Evolutionary conservation across 257 asterid genomes (phyloP).

Genomic region (Haberlea rhodopensis): DNA sequence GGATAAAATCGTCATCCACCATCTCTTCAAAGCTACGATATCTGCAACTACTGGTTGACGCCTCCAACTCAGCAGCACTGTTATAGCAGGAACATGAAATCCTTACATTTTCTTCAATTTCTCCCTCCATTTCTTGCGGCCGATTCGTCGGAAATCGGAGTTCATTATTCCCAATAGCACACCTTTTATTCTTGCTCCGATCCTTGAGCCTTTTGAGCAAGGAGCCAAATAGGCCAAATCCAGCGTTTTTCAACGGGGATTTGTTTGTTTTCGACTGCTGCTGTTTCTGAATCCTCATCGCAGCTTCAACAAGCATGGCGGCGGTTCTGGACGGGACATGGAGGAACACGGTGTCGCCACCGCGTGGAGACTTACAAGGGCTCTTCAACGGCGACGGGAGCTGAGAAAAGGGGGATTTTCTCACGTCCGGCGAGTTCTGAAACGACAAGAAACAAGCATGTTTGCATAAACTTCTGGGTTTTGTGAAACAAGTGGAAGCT

Average conservation of each 20-base stretch:
- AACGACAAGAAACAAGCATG: conserved; percentile 64
- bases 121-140: neutral
- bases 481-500: conserved; percentile 19
- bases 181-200: conserved; percentile 46
- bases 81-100: conserved; percentile 37
- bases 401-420: conserved; percentile 50
- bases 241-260: conserved; percentile 31
- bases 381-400: conserved; percentile 53
- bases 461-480: conserved; percentile 37
- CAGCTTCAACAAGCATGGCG: conserved; percentile 72
- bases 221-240: conserved; percentile 57
- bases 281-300: conserved; percentile 70
- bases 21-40: conserved; percentile 31
- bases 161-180: conserved; percentile 29
- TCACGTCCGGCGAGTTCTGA: conserved; percentile 52
- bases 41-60: conserved; percentile 39
- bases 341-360: conserved; percentile 47
- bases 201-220: conserved; percentile 54
- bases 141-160: neutral
- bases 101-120: conserved; percentile 6
- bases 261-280: conserved; percentile 38
- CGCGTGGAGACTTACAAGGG: conserved; percentile 43
- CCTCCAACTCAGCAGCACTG: conserved; percentile 36
- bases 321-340: conserved; percentile 67
- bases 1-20: conserved; percentile 23